Base-by-base conservation (phyloP, 2,329 filamentous ascomycete genomes). In the Hymenotorrendiella dingleyae region DNA sequence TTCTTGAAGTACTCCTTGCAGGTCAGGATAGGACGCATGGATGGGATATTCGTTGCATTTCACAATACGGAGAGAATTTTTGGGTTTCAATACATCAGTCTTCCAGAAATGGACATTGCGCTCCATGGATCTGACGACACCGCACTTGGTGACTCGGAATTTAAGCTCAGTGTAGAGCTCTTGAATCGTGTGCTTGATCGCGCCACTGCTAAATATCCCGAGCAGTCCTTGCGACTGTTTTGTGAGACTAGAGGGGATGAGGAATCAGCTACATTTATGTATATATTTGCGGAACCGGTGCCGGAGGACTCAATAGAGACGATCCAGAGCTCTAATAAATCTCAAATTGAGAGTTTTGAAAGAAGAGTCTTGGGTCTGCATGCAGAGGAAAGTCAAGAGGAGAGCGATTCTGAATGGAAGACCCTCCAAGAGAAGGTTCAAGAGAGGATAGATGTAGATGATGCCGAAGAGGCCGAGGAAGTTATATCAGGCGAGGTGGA, bases 1-100 rank as follows among this genome's bases (percentile, higher is more conserved):
- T 91, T 98, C 67, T 70, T 98, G 42, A 98, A 98, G 60, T 98
- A 98, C 64, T 95, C 90, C 8, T 72, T 98, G 22, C 93, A 98
- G 65, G 94, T 91, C 21, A 86, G 93, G 33, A 94, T 98, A 79
- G 93, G 94, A 14, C 82, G 90, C 37, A 98, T 98, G 94, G 91
- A 98, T 60, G 93, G 93, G 41, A 96, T 97, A 37, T 98, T 97
- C 59, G 86, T 97, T 17, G 93, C 93, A 2, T 98, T 82, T 62
- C 93, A 98, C 69, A 98, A 98, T 62, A 86, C 89, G 2, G 76
- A 90, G 64, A 84, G 90, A 42, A 94, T 98, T 37, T 98, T 98
- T 61, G 93, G 93, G 5, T 98, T 98, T 64, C 93, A 98, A 64
- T 98, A 98, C 61, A 76, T 98, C 47, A 82, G 81, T 46, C 67